Base-by-base conservation (phyloP, 768 basidiomycete genomes). In the Boletus huronensis region DNA sequence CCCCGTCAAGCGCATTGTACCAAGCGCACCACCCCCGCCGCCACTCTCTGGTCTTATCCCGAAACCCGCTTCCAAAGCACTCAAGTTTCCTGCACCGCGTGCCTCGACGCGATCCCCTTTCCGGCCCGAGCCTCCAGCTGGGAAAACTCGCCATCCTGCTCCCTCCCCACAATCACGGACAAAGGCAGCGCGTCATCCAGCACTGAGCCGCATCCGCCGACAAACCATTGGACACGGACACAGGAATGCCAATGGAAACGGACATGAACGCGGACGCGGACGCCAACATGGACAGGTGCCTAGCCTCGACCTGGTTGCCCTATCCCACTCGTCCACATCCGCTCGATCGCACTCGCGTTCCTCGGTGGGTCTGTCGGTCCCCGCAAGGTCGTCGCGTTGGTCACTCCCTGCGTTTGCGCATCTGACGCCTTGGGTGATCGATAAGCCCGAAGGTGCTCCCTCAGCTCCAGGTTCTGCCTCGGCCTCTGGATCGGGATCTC, bases 241-340 rank as follows among this genome's bases (percentile, higher is more conserved):
- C 21, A 21, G 16, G 17, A 38, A 19, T 13, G 21, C 23, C 23
- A 25, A 25, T 25, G 28, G 43, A 46, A 43, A 2, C 6, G 2
- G 5, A 38, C 43, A 25, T 25, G 28, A 40, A 46, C 46, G 2
- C 6, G 2, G 5, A 38, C 43, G 1, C 5, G 3, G 5, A 40
- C 39, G 40, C 21, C 16, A 50, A 17, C 38, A 29, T 4, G n/a
- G 6, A 6, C 19, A 14, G 3, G 58, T 64, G 1, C 68, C 66
- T 4, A 60, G 60, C 44, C 5, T 72, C 14, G 64, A 72, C 41
- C 60, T 69, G 14, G 57, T 58, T 17, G 36, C 59, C 8, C 36
- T 58, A n/a, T 60, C 65, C 0, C 50, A 13, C 5, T 57, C 60
- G 17, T 55, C 63, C 35, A 17, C 14, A 3, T 66, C 64, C 23